phyloP scores from a whole-genome alignment of 805 yeast genomes.

The Kuraishia ogatae region DNA sequence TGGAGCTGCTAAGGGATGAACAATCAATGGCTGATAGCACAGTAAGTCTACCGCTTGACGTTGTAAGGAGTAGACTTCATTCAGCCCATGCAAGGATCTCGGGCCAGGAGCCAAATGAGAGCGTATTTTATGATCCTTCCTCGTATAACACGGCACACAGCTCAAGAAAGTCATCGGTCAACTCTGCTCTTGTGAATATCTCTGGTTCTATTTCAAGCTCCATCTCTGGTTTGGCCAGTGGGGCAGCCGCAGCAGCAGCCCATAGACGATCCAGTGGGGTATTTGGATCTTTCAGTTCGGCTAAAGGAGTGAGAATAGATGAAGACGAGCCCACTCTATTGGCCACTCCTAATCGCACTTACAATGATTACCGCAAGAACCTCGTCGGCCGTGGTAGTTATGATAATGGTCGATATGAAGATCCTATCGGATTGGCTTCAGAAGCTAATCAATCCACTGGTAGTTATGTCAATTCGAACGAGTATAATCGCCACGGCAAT shows the following conservation, averaged over 20 bases:
- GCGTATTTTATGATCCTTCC: neutral
- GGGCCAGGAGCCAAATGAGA: neutral
- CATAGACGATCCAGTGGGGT: neutral
- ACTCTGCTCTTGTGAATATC: neutral
- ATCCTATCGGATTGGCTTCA: neutral
- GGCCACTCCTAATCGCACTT: neutral
- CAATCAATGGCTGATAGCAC: neutral
- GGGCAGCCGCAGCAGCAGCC: neutral
- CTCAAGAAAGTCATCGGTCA: neutral
- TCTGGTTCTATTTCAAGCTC: neutral
- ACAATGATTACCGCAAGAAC: neutral
- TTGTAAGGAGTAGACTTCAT: neutral
- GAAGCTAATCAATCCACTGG: neutral
- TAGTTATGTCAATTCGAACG: neutral
- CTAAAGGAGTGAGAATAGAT: neutral
- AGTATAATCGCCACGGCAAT: no score
- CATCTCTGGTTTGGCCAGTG: neutral
- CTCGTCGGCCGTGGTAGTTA: neutral
- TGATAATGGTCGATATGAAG: neutral
- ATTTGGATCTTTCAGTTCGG: neutral
- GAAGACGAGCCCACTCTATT: neutral
- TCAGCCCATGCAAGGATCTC: neutral
- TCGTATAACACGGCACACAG: neutral
- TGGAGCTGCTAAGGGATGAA: slow-evolving; percentile 6
- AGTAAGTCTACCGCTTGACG: neutral